These are phyloP conservation scores for Silybum marianum DNA, from an alignment of 129 eudicot genomes.

Conservation along the genomic window DNA sequence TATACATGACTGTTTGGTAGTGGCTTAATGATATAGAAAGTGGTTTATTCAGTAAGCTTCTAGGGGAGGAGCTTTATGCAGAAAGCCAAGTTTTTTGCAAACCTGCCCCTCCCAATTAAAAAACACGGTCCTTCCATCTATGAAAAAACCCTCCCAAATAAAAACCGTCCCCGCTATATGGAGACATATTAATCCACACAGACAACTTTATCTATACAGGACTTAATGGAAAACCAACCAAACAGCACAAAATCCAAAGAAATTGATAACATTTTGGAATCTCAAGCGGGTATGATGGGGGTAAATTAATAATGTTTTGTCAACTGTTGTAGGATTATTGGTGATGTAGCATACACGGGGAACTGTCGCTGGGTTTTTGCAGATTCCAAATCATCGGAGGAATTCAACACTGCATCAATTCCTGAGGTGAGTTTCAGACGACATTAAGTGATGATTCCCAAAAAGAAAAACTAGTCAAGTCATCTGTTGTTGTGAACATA, in stretches of 20 bases:
- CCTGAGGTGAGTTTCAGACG: slow-evolving; percentile 54
- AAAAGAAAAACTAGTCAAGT: neutral
- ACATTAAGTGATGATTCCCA: neutral
- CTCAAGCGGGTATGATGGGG: neutral
- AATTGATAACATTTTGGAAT: neutral
- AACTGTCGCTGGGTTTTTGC: slow-evolving; percentile 60
- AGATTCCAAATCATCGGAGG: slow-evolving; percentile 39
- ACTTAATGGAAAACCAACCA: neutral
- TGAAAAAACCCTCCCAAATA: no score
- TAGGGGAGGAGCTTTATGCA: no score
- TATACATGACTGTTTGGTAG: no score
- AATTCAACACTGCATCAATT: slow-evolving; percentile 34
- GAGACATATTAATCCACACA: no score
- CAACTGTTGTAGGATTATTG: slow-evolving; percentile 58
- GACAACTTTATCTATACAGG: no score
- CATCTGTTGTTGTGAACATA: slow-evolving; percentile 13
- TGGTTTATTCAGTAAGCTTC: no score
- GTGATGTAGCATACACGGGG: slow-evolving; percentile 65
- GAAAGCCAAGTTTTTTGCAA: no score
- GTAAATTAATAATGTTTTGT: slow-evolving; percentile 6
- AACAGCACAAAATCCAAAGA: neutral
- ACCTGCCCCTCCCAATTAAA: no score
- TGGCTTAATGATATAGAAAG: no score
- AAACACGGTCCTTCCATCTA: no score
- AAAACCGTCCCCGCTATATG: no score